Base-by-base conservation (phyloP, 176 grass and related monocot genomes). In the Puccinellia tenuiflora region DNA sequence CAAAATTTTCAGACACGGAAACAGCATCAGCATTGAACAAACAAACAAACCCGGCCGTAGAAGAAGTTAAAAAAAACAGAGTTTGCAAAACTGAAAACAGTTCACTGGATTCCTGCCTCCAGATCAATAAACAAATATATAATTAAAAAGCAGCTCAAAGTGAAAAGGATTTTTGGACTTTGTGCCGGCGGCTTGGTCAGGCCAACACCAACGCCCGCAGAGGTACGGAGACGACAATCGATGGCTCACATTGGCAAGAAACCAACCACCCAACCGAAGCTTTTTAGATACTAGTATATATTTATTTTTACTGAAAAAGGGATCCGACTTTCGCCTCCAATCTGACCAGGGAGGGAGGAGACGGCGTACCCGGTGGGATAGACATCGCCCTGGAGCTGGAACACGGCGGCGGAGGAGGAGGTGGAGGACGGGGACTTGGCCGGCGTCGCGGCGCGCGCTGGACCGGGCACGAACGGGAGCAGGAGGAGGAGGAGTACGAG, bases 361-460 rank as follows among this genome's bases (percentile, higher is more conserved):
- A 17, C 6, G 8, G 22, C 62, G 60, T 74, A 96, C 96, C 93
- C 91, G 71, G 63, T 52, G 0, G 96, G 96, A 7, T 98, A 93
- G 7, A 98, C 93, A 57, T 93, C 42, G 11, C 93, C 96, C n/a
- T 75, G 78, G 76, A 98, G 88, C 68, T 68, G 96, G 81, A 98
- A 88, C 43, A 92, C 46, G 63, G 83, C 83, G 73, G 93, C 87
- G 61, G 89, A 93, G 15, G 60, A 10, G 21, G 68, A 13, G 17
- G n/a, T n/a, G n/a, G 51, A 0, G 37, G 75, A 38, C 31, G 86
- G 37, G 13, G 88, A 50, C 80, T 39, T 72, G 39, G 82, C 76
- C 69, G 48, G 14, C 73, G 56, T 85, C 28, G 91, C 79, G 43
- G 73, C 79, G 45, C 45, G 43, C 20, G 66, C 82, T 76, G 37